Evolutionary conservation across 345 rosid species (phyloP), one percentile per base, ranked within the genome.

Genomic region (Diplotaxis tenuifolia): DNA sequence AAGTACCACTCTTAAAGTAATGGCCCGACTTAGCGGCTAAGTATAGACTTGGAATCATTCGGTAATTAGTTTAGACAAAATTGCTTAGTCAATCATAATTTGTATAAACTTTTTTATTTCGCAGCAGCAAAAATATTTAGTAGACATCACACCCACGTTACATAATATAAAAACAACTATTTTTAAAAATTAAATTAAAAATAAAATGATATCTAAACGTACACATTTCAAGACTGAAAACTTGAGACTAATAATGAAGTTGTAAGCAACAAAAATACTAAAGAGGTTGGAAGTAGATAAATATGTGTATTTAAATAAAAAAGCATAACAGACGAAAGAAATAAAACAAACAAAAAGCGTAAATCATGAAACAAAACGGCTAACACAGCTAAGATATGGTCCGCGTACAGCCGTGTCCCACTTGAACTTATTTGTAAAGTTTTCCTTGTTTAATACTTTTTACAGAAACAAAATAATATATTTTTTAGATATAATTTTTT

Each of bases 341-440:
- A 10, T 18, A 61, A 19, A 61, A 61, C 47, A 32, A 32, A 60
- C 9, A n/a, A 27, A 52, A 54, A 11, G 45, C 25, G 15, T 60
- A 60, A 60, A 60, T 9, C 10, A 18, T 6, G 65, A 32, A 61
- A 61, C 65, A 32, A 61, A 61, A 61, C 65, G 65, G 65, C 65
- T 32, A 61, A 61, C 16, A 61, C 65, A 61, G 65, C 65, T 61
- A 19, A 32, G 65, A 34, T 19, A 60, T 60, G 45, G 45, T 18
- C 45, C 45, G 65, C 65, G 45, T 31, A 60, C 65, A 60, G 45
- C 65, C 25, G 65, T 60, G 65, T 18, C 65, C 16, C 65, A 32
- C 27, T 32, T 19, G 27, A 61, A 61, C 25, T 9, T 59, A 32
- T 74, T 59, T 74, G 54, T 42, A 40, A 63, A 6, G 45, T 63